These are phyloP conservation scores for Zygosaccharomyces bisporus DNA, from an alignment of 805 yeast genomes.

Conservation along the genomic window DNA sequence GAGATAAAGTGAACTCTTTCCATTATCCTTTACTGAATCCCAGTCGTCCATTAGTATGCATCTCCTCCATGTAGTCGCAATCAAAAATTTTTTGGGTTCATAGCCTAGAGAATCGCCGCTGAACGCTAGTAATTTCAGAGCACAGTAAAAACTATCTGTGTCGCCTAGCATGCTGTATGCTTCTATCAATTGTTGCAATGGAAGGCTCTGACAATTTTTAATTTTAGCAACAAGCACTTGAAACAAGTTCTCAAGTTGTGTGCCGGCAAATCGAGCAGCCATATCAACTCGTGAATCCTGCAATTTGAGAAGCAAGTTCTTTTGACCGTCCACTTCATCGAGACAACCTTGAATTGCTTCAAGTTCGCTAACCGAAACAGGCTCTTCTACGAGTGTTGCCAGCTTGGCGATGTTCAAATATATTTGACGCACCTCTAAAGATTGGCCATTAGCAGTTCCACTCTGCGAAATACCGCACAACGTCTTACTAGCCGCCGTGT, in stretches of 20 bases:
- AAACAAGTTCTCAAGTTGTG: slow-evolving; percentile 24
- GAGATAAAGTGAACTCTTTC: slow-evolving; percentile 44
- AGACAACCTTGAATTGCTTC: slow-evolving; percentile 49
- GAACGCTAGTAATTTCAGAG: slow-evolving; percentile 50
- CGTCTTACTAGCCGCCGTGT: slow-evolving; percentile 45
- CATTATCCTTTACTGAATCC: slow-evolving; percentile 41
- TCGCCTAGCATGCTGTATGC: slow-evolving; percentile 46
- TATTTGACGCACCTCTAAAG: slow-evolving; percentile 39
- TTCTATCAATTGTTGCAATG: slow-evolving; percentile 47
- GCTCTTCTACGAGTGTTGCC: slow-evolving; percentile 45
- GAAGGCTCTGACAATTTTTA: slow-evolving; percentile 37
- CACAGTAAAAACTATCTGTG: slow-evolving; percentile 39
- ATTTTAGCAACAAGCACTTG: slow-evolving; percentile 27
- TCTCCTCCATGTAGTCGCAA: slow-evolving; percentile 54
- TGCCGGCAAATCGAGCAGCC: slow-evolving; percentile 22
- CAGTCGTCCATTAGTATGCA: slow-evolving; percentile 47
- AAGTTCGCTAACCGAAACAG: slow-evolving; percentile 20
- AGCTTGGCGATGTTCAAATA: slow-evolving; percentile 72
- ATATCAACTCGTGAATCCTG: slow-evolving; percentile 25
- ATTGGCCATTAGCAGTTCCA: slow-evolving; percentile 42
- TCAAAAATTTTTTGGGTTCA: slow-evolving; percentile 34
- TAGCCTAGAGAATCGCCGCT: slow-evolving; percentile 27
- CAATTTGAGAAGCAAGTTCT: slow-evolving; percentile 34
- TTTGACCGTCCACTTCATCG: slow-evolving; percentile 49
- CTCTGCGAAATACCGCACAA: slow-evolving; percentile 42